Base-by-base conservation (phyloP, 164 flowering plant species). In the Vitis amurensis region DNA sequence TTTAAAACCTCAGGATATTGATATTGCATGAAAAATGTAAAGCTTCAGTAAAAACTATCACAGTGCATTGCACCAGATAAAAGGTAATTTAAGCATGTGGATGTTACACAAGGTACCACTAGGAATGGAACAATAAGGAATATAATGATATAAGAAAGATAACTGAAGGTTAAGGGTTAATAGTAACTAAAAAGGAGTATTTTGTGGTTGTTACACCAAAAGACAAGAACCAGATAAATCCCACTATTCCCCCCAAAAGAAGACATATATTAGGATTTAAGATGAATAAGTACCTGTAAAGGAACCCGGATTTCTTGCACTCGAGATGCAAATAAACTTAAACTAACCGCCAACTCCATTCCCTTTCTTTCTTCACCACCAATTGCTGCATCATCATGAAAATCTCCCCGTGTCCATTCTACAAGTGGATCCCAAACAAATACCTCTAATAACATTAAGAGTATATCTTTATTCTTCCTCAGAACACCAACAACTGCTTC, bases 291-390 rank as follows among this genome's bases (percentile, higher is more conserved):
- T 82, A 95, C 99, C 99, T 92, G 98, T 71, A 95, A 83, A 49
- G 98, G 97, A 77, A 95, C 90, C 75, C 98, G 98, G 59, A 92
- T 92, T 84, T 92, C 99, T 80, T 95, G 99, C 76, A 95, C 94
- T 68, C 99, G 89, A 63, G 99, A 92, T 62, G 99, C 97, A 86
- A 95, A 95, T 61, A 95, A 86, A 74, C 99, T 95, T 86, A 95
- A 87, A 83, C 99, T 95, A 56, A 92, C 99, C 37, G 98, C 98
- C 80, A 93, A 85, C 80, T 95, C 99, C 99, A 95, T 95, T 78
- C 99, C 99, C 80, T 90, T 95, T 79, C 98, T 87, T 83, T 95
- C 99, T 74, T 95, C 99, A 70, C 99, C 99, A 68, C 89, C 96
- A 75, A 95, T 86, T 62, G 96, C 90, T 50, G 99, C 98, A 77